phyloP scores from a whole-genome alignment of 2,329 filamentous ascomycete species.

The Aspergillus carbonarius region DNA sequence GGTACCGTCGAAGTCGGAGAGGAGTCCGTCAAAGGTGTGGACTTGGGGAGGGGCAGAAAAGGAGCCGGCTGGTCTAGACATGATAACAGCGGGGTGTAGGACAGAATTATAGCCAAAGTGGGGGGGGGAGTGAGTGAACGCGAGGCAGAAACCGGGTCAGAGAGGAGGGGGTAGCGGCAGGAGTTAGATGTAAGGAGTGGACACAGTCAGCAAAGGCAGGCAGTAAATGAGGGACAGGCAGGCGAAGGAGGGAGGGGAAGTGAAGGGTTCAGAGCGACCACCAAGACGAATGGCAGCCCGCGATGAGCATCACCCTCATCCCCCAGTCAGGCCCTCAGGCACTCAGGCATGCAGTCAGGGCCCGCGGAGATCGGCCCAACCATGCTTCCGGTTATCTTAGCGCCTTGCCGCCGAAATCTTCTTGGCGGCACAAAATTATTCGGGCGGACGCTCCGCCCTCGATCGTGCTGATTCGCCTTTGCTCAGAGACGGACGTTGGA shows the following conservation, averaged over 20 bases:
- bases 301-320: neutral
- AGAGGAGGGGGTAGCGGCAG: neutral
- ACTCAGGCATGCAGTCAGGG: neutral
- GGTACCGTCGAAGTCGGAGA: constrained; percentile 52
- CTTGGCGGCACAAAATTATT: constrained; percentile 34
- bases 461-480: constrained; percentile 17
- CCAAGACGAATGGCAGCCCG: neutral
- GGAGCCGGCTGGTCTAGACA: constrained; percentile 33
- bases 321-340: too few relatives aligned
- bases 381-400: constrained; percentile 38
- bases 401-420: constrained; percentile 30
- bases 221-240: neutral
- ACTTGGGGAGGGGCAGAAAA: constrained; percentile 44
- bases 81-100: constrained; percentile 18
- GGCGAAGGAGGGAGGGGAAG: neutral
- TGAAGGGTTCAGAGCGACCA: neutral
- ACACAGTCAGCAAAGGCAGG: neutral
- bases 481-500: constrained; percentile 7
- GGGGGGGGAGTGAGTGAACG: neutral
- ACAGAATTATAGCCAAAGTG: neutral
- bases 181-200: neutral
- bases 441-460: constrained; percentile 13
- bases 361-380: constrained; percentile 36
- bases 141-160: too few relatives aligned
- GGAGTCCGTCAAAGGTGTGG: constrained; percentile 42